These are phyloP conservation scores for Magnusiomyces tetraspermus DNA, from an alignment of 1,139 yeast species.

Conservation along the genomic window DNA sequence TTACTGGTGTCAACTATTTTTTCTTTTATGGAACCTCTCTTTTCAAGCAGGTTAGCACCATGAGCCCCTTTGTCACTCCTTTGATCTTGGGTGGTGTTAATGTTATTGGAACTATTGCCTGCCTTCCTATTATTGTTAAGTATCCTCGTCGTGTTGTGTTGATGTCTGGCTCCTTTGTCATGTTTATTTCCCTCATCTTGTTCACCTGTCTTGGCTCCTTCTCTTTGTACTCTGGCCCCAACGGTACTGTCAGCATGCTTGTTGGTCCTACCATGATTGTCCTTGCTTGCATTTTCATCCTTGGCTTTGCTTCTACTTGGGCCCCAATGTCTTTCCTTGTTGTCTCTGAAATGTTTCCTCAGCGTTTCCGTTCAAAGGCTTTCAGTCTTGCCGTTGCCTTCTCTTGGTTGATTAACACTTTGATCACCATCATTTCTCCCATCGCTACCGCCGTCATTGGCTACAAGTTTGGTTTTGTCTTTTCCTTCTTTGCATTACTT, in stretches of 20 bases:
- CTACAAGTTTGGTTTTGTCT: constrained; percentile 32
- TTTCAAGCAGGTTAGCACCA: constrained; percentile 65
- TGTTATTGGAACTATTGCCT: constrained; percentile 63
- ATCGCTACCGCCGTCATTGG: constrained; percentile 48
- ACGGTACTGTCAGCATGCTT: constrained; percentile 23
- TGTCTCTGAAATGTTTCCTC: constrained; percentile 69
- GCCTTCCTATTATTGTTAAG: constrained; percentile 56
- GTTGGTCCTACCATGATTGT: constrained; percentile 73
- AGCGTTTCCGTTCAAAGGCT: constrained; percentile 71
- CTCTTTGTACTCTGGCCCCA: constrained; percentile 1
- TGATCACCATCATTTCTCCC: constrained; percentile 66
- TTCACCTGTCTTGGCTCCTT: constrained; percentile 59
- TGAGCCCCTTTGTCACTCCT: constrained; percentile 56
- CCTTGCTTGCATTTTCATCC: constrained; percentile 68
- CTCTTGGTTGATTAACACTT: constrained; percentile 33
- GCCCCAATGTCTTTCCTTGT: constrained; percentile 77
- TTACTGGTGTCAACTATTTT: constrained; percentile 73
- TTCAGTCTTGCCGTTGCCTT: constrained; percentile 39
- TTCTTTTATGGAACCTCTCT: constrained; percentile 75
- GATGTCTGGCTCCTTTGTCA: constrained; percentile 53
- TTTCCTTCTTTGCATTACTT: constrained; percentile 49
- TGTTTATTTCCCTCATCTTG: constrained; percentile 56
- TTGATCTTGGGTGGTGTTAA: constrained; percentile 72
- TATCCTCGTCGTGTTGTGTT: constrained; percentile 64
- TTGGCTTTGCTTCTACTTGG: constrained; percentile 81